Conservation (phyloP, 305 asterid species). For the Fraxinus angustifolia region DNA sequence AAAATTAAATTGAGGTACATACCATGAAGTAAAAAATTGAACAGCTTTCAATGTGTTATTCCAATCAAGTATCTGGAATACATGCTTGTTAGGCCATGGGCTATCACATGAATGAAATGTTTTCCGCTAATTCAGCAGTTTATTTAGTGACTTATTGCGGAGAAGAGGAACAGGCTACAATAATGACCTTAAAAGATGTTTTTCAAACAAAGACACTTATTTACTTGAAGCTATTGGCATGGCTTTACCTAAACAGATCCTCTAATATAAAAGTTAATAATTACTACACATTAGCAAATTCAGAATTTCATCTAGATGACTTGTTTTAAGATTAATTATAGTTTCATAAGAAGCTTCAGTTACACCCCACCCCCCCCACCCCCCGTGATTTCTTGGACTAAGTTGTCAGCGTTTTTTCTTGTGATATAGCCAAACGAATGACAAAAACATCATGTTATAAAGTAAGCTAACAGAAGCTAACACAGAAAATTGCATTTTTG, state of each 20-base stretch:
- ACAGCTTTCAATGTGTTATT: background rate
- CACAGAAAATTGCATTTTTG: no score
- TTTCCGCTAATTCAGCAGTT: background rate
- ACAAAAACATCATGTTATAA: background rate
- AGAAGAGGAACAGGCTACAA: background rate
- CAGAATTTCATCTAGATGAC: background rate
- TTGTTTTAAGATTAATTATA: no score
- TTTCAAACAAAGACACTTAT: background rate
- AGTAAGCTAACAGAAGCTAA: no score
- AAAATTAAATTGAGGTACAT: background rate
- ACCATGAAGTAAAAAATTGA: background rate
- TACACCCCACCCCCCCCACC: no score
- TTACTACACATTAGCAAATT: background rate
- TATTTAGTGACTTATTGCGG: background rate
- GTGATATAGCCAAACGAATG: background rate
- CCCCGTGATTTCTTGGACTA: background rate
- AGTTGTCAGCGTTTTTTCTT: background rate
- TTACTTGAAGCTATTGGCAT: background rate
- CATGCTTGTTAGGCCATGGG: background rate
- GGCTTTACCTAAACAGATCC: background rate
- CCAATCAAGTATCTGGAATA: background rate
- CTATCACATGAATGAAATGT: background rate
- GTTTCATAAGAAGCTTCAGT: background rate
- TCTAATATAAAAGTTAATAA: background rate
- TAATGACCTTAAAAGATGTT: background rate